Base-by-base conservation (phyloP, 495 filamentous ascomycete species). In the Aspergillus saccharolyticus region DNA sequence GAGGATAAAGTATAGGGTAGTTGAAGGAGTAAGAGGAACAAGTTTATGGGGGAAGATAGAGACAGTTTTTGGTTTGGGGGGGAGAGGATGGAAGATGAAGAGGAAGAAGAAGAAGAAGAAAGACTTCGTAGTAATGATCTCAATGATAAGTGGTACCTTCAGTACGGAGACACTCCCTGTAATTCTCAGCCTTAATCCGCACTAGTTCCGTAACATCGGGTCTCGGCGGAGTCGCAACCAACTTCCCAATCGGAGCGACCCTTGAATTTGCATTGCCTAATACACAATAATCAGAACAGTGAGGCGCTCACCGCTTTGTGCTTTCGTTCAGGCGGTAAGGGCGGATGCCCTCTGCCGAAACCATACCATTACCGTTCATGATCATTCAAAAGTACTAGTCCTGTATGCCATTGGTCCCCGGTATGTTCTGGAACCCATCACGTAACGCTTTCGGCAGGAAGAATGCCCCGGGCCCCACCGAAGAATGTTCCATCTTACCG, bases 291-390 rank as follows among this genome's bases (percentile, higher is more conserved):
- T n/a, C n/a, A n/a, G n/a, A 51, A n/a, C 16, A 50, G 51, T 54
- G 52, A 44, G 44, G 52, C 45, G 33, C 43, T 19, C 52, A 16
- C 16, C 52, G 18, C 10, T 54, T 20, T 52, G 43, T 12, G 15
- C 14, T 9, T 42, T 42, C 33, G 28, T 25, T 60, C 43, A 53
- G 57, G 57, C 53, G 57, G 57, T 50, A 59, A 54, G 28, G 52
- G 56, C 42, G 56, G 46, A 33, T 60, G 48, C 53, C 54, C 46
- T 47, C 18, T 48, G 25, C 56, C 56, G 56, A 42, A n/a, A 60
- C 57, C 43, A 25, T 50, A 55, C 52, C 10, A 42, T 47, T n/a
- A n/a, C n/a, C n/a, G n/a, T n/a, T n/a, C n/a, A n/a, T n/a, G n/a
- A 54, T n/a, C 47, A 30, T 30, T 45, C 28, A 48, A 55, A 24